phyloP scores from a whole-genome alignment of 2,329 filamentous ascomycete genomes.

The Botrytis pseudocinerea region DNA sequence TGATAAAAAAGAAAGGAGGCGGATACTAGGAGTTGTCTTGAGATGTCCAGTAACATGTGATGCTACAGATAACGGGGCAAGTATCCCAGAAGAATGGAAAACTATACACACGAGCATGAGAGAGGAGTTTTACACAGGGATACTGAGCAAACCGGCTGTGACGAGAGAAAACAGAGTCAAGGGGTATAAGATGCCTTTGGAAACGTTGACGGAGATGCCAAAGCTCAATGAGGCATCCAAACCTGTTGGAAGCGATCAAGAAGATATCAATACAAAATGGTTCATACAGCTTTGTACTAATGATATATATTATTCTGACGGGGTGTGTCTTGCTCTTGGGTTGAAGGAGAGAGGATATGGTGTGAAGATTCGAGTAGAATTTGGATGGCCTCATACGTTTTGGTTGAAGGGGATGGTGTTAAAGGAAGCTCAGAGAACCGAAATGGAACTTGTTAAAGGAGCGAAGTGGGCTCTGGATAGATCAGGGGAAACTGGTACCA shows the following conservation, averaged over 20 bases:
- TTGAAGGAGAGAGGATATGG: constrained; percentile 45
- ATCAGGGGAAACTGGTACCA: not conserved
- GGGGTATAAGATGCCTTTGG: constrained; percentile 45
- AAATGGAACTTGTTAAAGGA: constrained; percentile 47
- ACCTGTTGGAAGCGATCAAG: not conserved
- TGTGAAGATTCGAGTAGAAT: constrained; percentile 47
- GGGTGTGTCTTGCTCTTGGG: constrained; percentile 50
- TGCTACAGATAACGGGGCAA: constrained; percentile 43
- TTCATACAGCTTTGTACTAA: constrained; percentile 52
- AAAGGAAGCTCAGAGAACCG: constrained; percentile 45
- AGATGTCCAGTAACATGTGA: constrained; percentile 52
- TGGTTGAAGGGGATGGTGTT: constrained; percentile 51
- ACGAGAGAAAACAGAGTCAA: constrained; percentile 43
- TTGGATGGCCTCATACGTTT: constrained; percentile 54
- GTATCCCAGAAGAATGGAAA: constrained; percentile 44
- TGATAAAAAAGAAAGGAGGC: not conserved
- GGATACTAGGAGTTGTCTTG: constrained; percentile 47
- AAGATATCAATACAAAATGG: constrained; percentile 45
- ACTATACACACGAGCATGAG: constrained; percentile 45
- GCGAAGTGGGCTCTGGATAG: constrained; percentile 45
- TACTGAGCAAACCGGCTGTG: constrained; percentile 43
- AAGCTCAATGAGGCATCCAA: not conserved
- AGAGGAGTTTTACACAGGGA: constrained; percentile 41
- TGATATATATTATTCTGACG: constrained; percentile 54
- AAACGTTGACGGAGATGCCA: constrained; percentile 38